Conservation (phyloP, 2,329 filamentous ascomycete genomes). For the Xylaria sp. region DNA sequence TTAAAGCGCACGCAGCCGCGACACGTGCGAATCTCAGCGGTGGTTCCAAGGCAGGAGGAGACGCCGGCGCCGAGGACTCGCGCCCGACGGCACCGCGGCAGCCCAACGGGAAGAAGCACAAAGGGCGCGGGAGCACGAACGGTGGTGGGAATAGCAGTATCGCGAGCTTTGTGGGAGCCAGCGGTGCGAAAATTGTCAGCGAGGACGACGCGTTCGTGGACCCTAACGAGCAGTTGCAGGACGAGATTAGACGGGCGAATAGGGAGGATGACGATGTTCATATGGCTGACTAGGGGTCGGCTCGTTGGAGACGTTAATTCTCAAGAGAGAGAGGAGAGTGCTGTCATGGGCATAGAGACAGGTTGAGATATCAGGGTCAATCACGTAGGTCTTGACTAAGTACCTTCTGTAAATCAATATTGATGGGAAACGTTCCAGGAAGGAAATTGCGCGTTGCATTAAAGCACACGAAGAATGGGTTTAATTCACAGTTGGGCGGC, state of each 20-base stretch:
- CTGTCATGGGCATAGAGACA: not conserved
- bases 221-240: conserved; percentile 64
- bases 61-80: conserved; percentile 32
- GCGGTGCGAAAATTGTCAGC: conserved; percentile 42
- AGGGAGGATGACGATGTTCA: conserved; percentile 61
- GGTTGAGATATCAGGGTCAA: not conserved
- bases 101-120: conserved; percentile 55
- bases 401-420: conserved; percentile 13
- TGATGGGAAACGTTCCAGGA: not conserved
- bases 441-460: not conserved
- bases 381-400: not conserved
- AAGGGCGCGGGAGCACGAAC: conserved; percentile 46
- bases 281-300: conserved; percentile 65
- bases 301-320: not conserved
- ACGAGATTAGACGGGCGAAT: conserved; percentile 64
- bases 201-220: conserved; percentile 52
- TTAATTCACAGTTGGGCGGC: not conserved
- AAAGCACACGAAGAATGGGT: not conserved
- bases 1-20: conserved; percentile 72
- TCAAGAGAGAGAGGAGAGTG: not conserved
- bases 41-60: conserved; percentile 42
- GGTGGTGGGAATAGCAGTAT: conserved; percentile 36
- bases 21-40: conserved; percentile 61
- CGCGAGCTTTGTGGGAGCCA: conserved; percentile 41
- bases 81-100: conserved; percentile 41